These are phyloP conservation scores for Nannochloris sp. DNA, from an alignment of 139 green algal species.

Conservation along the genomic window DNA sequence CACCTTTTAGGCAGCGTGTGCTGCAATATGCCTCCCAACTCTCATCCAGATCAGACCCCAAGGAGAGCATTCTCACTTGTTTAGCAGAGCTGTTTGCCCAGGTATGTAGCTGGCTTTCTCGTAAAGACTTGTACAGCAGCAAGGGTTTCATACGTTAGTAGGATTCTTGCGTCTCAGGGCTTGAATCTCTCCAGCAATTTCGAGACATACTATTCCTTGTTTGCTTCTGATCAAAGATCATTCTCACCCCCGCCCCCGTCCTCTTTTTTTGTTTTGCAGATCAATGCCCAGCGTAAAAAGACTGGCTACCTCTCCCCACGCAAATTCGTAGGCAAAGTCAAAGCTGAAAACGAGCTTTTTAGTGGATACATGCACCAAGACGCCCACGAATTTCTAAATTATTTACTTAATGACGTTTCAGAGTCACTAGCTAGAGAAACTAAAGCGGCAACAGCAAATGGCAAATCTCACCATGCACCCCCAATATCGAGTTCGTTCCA, in stretches of 20 bases:
- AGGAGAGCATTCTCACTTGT: constrained; percentile 84
- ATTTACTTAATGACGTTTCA: constrained; percentile 85
- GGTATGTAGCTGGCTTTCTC: constrained; percentile 24
- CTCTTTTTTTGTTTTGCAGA: constrained; percentile 42
- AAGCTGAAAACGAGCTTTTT: constrained; percentile 94
- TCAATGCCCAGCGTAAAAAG: constrained; percentile 76
- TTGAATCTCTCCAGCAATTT: not conserved
- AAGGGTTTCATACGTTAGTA: not conserved
- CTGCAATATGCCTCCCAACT: constrained; percentile 60
- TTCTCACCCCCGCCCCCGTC: no score
- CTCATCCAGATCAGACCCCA: not conserved
- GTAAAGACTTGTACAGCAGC: not conserved
- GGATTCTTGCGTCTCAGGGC: no score
- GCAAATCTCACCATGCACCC: not conserved
- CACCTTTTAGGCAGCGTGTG: constrained; percentile 72
- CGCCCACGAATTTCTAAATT: constrained; percentile 97
- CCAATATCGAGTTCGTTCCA: not conserved
- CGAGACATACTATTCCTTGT: not conserved
- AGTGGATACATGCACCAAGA: constrained; percentile 96
- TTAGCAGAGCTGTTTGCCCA: constrained; percentile 84
- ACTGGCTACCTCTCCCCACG: constrained; percentile 80
- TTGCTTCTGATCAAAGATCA: no score
- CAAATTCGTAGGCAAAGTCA: constrained; percentile 84
- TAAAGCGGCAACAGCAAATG: not conserved
- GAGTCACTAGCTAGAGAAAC: constrained; percentile 82